These are phyloP conservation scores for Primulina eburnea DNA, from an alignment of 257 asterid species.

Conservation along the genomic window DNA sequence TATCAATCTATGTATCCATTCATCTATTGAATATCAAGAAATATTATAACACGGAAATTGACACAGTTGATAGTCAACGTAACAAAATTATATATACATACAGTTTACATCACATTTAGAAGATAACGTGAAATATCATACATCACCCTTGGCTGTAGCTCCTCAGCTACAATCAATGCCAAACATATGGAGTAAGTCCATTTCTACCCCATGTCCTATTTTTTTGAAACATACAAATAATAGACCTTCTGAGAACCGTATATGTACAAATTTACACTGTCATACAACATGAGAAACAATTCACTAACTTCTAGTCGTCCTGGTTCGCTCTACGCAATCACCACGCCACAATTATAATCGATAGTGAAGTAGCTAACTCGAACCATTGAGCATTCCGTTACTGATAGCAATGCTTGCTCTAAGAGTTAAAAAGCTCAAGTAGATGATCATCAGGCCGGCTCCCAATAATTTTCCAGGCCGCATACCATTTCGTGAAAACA, in stretches of 20 bases:
- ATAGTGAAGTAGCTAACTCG: slow-evolving; percentile 5
- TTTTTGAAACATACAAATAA: neutral
- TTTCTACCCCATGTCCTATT: no score
- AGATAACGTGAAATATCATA: no score
- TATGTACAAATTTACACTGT: neutral
- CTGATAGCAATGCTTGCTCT: slow-evolving; percentile 52
- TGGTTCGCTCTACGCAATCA: neutral
- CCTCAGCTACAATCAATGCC: neutral
- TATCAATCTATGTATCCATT: no score
- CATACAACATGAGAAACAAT: slow-evolving; percentile 9
- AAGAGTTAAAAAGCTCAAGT: slow-evolving; percentile 49
- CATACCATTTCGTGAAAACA: slow-evolving; percentile 62
- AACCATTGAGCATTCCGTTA: slow-evolving; percentile 39
- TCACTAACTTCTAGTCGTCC: neutral
- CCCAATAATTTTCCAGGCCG: slow-evolving; percentile 63
- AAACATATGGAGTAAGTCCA: neutral
- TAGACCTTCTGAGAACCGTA: neutral
- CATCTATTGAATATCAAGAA: no score
- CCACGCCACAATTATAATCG: slow-evolving; percentile 7
- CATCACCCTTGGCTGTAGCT: no score
- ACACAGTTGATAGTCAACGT: no score
- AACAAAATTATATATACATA: no score
- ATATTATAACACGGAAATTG: no score
- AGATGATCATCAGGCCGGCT: slow-evolving; percentile 57
- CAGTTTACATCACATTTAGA: no score